Evolutionary conservation across 805 yeast genomes (phyloP).

Genomic region (Candida multigemmis): DNA sequence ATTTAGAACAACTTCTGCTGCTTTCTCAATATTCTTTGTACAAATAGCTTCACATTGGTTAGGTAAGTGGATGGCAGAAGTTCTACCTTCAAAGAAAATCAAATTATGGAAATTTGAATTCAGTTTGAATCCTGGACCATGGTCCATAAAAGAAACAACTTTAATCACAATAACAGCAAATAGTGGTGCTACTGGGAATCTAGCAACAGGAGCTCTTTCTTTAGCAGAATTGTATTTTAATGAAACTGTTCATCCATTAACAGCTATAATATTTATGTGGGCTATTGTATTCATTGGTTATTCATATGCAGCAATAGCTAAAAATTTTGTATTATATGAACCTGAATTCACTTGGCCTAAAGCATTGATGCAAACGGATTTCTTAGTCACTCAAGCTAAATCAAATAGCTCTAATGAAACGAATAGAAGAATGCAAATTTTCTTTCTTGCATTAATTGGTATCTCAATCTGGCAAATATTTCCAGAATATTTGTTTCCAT

Average conservation of each 20-base stretch:
- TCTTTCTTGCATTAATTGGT: conserved; percentile 21
- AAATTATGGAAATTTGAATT: conserved; percentile 13
- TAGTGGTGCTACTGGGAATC: conserved; percentile 43
- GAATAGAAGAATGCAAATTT: conserved; percentile 30
- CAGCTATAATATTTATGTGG: conserved; percentile 39
- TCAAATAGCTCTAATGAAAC: conserved; percentile 4
- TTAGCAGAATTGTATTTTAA: conserved; percentile 37
- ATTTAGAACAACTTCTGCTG: conserved; percentile 37
- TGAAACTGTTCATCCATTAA: conserved; percentile 21
- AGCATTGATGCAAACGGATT: conserved; percentile 43
- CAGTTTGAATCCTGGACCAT: conserved; percentile 44
- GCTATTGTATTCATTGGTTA: conserved; percentile 45
- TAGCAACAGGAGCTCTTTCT: conserved; percentile 39
- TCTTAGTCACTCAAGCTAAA: conserved; percentile 22
- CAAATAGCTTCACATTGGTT: conserved; percentile 40
- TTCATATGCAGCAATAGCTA: conserved; percentile 44
- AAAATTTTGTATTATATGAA: conserved; percentile 35
- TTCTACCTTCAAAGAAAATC: conserved; percentile 24
- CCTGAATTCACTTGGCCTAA: conserved; percentile 43
- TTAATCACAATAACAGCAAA: conserved; percentile 44
- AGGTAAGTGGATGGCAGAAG: conserved; percentile 36
- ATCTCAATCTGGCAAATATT: conserved; percentile 39
- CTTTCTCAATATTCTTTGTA: conserved; percentile 43
- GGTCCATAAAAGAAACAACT: conserved; percentile 47
- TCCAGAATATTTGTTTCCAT: conserved; percentile 40